These are phyloP conservation scores for Calonectria pseudoturangicola DNA, from an alignment of 2,329 filamentous ascomycete genomes.

Conservation along the genomic window DNA sequence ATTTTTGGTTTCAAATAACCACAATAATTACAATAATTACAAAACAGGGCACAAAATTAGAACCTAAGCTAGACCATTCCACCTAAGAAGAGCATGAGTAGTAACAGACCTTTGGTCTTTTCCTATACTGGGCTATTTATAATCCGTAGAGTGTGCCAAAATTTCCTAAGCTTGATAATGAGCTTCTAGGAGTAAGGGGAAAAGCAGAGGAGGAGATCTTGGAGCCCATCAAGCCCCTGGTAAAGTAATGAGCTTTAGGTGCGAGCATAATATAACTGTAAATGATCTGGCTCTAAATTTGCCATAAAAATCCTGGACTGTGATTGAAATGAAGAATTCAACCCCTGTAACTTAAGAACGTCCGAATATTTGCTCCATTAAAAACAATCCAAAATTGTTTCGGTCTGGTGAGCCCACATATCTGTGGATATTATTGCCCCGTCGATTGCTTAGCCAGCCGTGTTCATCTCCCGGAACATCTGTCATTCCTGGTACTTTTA, in stretches of 20 bases:
- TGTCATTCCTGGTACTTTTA: background rate
- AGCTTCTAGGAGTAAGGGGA: background rate
- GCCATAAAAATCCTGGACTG: background rate
- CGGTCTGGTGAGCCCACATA: background rate
- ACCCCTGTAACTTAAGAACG: background rate
- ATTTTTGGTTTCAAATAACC: too few species aligned
- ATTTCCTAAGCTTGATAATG: background rate
- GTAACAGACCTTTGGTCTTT: background rate
- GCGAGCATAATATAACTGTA: too few species aligned
- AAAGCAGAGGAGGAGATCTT: background rate
- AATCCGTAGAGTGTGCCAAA: background rate
- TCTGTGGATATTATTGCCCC: conserved; percentile 12
- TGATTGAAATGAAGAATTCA: too few species aligned
- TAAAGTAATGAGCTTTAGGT: background rate
- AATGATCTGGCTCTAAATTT: background rate
- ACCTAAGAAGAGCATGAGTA: too few species aligned
- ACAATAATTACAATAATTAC: too few species aligned
- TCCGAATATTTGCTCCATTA: conserved; percentile 10
- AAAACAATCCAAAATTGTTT: background rate
- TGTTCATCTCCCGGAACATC: background rate
- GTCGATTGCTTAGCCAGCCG: background rate
- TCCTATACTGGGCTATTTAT: background rate
- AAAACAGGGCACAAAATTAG: too few species aligned
- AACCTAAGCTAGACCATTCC: too few species aligned
- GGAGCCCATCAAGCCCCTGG: background rate